Base-by-base conservation (phyloP, 306 rosid genomes). In the Cercis canadensis region DNA sequence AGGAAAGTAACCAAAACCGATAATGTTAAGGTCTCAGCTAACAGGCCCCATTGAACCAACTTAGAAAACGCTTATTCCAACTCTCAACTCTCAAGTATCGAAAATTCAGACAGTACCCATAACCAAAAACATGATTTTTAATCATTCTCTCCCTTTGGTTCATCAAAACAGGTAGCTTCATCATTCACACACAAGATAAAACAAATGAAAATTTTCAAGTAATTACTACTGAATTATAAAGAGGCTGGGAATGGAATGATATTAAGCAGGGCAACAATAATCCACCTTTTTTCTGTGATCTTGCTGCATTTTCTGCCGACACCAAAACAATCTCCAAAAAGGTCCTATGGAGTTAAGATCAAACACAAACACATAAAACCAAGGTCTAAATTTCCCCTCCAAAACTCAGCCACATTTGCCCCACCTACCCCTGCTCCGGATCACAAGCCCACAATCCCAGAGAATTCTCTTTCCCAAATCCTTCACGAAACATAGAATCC, bases 341-440 rank as follows among this genome's bases (percentile, higher is more conserved):
- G 9, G 54, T 60, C 46, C 72, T 65, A 74, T 43, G 79, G 61
- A 57, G 70, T 72, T 56, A 58, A 78, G 84, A 77, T 67, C 67
- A 81, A 64, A 44, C 58, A 52, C 11, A 77, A 54, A 73, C 8
- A 62, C 18, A 60, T 9, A 73, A 62, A 78, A 67, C 32, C 24
- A 68, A 32, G 77, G 39, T 63, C 58, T 62, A 41, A 79, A 78
- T 50, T 50, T 43, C 45, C 21, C 45, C 21, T 24, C 40, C 37
- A 13, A 57, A 66, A 54, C 62, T 90, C 56, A 86, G 77, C 95
- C 97, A 75, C 97, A 86, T 83, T 88, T 85, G 52, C 89, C 90
- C 96, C 96, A 85, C 75, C 89, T 80, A 80, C 89, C 88, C 83
- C 92, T 87, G 89, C 90, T 87, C 75, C 89, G 82, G 62, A 87